These are phyloP conservation scores for Daedalea quercina DNA, from an alignment of 768 basidiomycete species.

Conservation along the genomic window DNA sequence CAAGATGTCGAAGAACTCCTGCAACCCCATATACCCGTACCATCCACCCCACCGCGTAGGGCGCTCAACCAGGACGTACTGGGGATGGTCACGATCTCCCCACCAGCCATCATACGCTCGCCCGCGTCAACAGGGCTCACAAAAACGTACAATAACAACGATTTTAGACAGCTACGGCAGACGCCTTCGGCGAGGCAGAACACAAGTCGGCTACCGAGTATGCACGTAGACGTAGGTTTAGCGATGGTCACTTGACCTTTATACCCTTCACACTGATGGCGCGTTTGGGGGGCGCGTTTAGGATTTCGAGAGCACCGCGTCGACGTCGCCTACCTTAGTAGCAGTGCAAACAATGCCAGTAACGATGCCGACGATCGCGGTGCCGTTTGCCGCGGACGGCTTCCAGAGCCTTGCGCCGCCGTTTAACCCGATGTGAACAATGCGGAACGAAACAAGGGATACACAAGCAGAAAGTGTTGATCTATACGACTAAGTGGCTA, in stretches of 20 bases:
- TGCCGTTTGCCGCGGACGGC: conserved; percentile 17
- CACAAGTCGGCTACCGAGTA: conserved; percentile 81
- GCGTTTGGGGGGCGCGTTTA: conserved; percentile 12
- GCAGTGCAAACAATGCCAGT: conserved; percentile 18
- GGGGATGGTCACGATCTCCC: conserved; percentile 60
- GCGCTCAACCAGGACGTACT: conserved; percentile 50
- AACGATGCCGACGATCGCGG: conserved; percentile 4
- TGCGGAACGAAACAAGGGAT: background rate
- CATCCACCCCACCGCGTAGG: conserved; percentile 49
- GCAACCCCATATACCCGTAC: conserved; percentile 29
- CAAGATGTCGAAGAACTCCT: conserved; percentile 42
- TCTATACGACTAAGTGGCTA: conserved; percentile 10
- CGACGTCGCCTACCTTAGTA: conserved; percentile 18
- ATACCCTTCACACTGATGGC: conserved; percentile 4
- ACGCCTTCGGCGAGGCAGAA: conserved; percentile 66
- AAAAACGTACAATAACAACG: conserved; percentile 76
- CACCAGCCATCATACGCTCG: conserved; percentile 63
- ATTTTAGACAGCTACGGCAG: conserved; percentile 73
- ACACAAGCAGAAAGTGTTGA: conserved; percentile 1
- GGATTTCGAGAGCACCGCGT: conserved; percentile 28
- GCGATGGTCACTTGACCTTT: conserved; percentile 21
- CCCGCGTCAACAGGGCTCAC: conserved; percentile 73
- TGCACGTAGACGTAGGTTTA: conserved; percentile 66
- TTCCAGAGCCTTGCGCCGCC: conserved; percentile 19
- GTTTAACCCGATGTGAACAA: conserved; percentile 18